phyloP scores from a whole-genome alignment of 345 rosid genomes.

The Salix brachista region DNA sequence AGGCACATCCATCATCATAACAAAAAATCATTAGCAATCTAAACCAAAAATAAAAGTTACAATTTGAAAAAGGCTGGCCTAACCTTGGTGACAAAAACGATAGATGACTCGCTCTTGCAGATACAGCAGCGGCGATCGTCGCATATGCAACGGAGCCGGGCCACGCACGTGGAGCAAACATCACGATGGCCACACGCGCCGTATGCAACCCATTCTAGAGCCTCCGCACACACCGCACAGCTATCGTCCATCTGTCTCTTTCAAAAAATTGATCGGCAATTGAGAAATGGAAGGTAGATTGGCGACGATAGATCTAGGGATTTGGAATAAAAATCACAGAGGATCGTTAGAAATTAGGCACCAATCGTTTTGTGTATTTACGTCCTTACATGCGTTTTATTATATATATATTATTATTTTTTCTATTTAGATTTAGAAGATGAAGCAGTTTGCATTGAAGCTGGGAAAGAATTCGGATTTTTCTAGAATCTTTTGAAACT shows the following conservation, averaged over 20 bases:
- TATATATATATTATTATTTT: too few relatives aligned
- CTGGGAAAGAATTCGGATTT: not conserved
- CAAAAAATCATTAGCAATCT: not conserved
- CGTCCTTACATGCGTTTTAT: not conserved
- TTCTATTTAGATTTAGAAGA: not conserved
- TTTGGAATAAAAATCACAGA: too few relatives aligned
- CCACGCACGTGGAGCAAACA: slow-evolving; percentile 87
- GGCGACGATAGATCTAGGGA: not conserved
- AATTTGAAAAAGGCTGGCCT: slow-evolving; percentile 21
- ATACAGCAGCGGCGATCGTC: slow-evolving; percentile 82
- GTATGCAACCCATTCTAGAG: slow-evolving; percentile 86
- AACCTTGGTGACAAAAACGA: slow-evolving; percentile 87
- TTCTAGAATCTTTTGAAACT: not conserved
- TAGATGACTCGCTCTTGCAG: slow-evolving; percentile 62
- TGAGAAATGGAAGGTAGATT: not conserved
- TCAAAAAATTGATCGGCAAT: not conserved
- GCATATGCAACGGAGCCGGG: slow-evolving; percentile 89
- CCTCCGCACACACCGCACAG: slow-evolving; percentile 92
- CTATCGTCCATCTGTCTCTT: slow-evolving; percentile 61
- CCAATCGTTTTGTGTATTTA: not conserved
- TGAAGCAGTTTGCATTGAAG: not conserved
- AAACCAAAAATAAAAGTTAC: not conserved
- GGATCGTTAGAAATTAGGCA: not conserved
- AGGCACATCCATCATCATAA: not conserved
- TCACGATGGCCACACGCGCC: slow-evolving; percentile 88